Evolutionary conservation across 2,329 filamentous ascomycete species (phyloP), one percentile per base, ranked within the genome.

Genomic region (Beauveria pseudobassiana): DNA sequence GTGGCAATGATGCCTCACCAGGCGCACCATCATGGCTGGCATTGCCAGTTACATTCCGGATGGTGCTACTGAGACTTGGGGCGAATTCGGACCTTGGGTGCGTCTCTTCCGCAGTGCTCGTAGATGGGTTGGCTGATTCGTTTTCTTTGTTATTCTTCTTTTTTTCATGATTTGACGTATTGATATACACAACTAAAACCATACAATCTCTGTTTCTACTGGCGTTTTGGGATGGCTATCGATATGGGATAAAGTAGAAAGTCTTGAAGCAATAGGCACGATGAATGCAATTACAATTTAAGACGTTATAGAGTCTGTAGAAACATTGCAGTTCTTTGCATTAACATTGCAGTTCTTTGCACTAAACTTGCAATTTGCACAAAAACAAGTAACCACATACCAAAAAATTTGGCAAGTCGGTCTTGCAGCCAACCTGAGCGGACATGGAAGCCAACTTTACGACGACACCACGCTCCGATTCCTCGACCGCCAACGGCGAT

Each of bases 1-100:
- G 75, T 96, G 67, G 91, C 91, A 7, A 84, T 96, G 77, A 96
- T 97, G 92, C 93, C 93, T 64, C 92, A 96, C 74, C 92, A 1
- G 92, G 78, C 84, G 92, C n/a, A 96, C 90, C 18, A 86, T 96
- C 63, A 78, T 96, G 78, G 86, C 85, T 62, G 90, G 91, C 63
- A 87, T 92, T 64, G 86, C 82, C 53, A 93, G 89, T 73, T 96
- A 87, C 73, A 77, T 88, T 64, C 89, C 91, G 8, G 69, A 68
- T 3, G 75, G 76, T 40, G 79, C 85, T 63, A 65, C 80, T 6
- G 83, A 84, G 14, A 80, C 87, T 64, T 93, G 89, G 89, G 90
- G 89, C 30, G 88, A 92, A 67, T 88, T 88, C 71, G 90, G 91
- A 1, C 91, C 93, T 22, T 96, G 92, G 92, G 80, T 88, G 65